Evolutionary conservation across 305 asterid species (phyloP), one percentile per base, ranked within the genome.

Genomic region (Solanum hybrid): DNA sequence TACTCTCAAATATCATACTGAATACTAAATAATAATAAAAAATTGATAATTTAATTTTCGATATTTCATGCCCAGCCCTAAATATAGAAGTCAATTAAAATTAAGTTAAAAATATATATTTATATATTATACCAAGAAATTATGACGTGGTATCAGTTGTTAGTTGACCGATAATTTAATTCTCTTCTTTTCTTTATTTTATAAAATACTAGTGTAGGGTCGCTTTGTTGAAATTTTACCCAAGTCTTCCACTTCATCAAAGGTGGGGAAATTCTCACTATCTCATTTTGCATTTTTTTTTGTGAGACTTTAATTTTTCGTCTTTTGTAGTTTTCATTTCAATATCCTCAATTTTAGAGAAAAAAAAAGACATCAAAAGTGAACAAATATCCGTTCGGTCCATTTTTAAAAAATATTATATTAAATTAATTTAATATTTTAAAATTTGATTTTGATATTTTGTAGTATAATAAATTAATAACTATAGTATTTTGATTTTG

Each of bases 151-250:
- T 86, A 87, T 42, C 22, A 40, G 40, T 77, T 42, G 84, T 74
- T 89, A 77, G 92, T 71, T 92, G 90, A 86, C 76, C 11, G 18
- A 77, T 76, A 14, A 88, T 76, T 76, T 6, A 16, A 46, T 88
- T 88, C 35, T 77, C 18, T 6, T 76, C 33, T 18, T 18, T 57
- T 18, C 10, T 18, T 57, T 57, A 57, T 18, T 46, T 57, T 57
- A 57, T 16, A 22, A 20, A 61, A 64, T 71, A 61, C 6, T 73
- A 26, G 57, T 89, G 36, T 78, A 8, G 77, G 77, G 10, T 85
- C 91, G 35, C 26, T 91, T 77, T 42, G 91, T 77, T 83, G 84
- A 39, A 89, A 71, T 46, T 73, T 86, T 86, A 86, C 34, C 81
- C 26, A 57, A 87, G 8, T 51, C 71, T 16, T 40, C 84, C 83